These are phyloP conservation scores for Aspergillus terreus DNA, from an alignment of 2,329 filamentous ascomycete genomes.

Conservation along the genomic window DNA sequence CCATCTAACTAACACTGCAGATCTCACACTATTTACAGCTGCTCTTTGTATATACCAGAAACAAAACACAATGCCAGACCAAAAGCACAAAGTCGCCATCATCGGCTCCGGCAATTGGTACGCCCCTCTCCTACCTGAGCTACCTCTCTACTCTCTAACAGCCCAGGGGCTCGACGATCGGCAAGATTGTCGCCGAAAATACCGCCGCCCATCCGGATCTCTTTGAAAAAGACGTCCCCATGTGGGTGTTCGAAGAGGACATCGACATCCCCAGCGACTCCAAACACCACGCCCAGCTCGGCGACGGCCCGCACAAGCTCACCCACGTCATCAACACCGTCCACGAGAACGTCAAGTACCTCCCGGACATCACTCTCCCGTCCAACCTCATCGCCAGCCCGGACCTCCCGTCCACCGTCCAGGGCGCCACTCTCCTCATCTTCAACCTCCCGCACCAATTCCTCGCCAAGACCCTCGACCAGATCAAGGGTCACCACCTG, in stretches of 20 bases:
- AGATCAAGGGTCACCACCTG: constrained; percentile 75
- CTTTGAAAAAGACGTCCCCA: constrained; percentile 64
- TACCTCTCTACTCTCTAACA: background rate
- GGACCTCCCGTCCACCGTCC: constrained; percentile 60
- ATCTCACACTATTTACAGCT: too few relatives aligned
- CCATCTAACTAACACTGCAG: too few relatives aligned
- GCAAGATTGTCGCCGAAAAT: constrained; percentile 92
- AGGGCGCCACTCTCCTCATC: constrained; percentile 77
- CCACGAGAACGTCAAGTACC: constrained; percentile 95
- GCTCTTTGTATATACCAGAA: too few relatives aligned
- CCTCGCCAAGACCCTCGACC: constrained; percentile 49
- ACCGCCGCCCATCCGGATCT: constrained; percentile 68
- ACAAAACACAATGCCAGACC: background rate
- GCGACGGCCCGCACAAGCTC: constrained; percentile 72
- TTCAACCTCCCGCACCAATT: constrained; percentile 88
- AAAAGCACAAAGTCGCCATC: constrained; percentile 52
- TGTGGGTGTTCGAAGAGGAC: constrained; percentile 55
- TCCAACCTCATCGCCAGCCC: constrained; percentile 51
- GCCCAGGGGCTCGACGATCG: constrained; percentile 83
- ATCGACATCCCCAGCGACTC: constrained; percentile 76
- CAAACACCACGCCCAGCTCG: constrained; percentile 62
- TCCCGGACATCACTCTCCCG: constrained; percentile 76
- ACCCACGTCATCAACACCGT: constrained; percentile 80
- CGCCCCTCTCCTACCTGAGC: constrained; percentile 13
- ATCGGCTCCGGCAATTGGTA: constrained; percentile 95